Evolutionary conservation across 495 filamentous ascomycete species (phyloP), one percentile per base, ranked within the genome.

Genomic region (Penicillium atrosanguineum): DNA sequence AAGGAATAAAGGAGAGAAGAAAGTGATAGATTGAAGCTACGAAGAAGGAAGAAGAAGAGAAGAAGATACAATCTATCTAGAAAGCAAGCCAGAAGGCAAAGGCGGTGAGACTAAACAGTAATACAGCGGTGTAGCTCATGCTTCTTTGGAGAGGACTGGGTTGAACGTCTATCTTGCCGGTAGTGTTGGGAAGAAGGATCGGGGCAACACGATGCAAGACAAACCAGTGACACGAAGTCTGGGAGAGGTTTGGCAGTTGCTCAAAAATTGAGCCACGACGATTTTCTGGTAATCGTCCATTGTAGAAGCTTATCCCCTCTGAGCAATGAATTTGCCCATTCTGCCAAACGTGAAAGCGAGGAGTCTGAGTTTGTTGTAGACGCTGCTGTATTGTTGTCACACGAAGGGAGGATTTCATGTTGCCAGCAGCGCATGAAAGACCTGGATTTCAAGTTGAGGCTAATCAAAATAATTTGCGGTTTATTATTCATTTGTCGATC

Each of bases 261-360:
- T 51, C 46, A 59, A 59, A 47, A 59, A 59, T 31, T 59, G 51
- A 51, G 51, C 42, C 51, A 59, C 51, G 37, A 59, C 46, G 31
- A 54, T 50, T 15, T 16, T 50, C 38, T 51, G 51, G 47, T 53
- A 50, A 51, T 56, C 53, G 48, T 51, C 53, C 43, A 56, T 51
- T 51, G 46, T 46, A 23, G 50, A 7, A 55, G 52, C 45, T 29
- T 43, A 28, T 9, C 28, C 28, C 11, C 28, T 31, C 31, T 49
- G 45, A 46, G 19, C 48, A 51, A 37, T 18, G 18, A 25, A 3
- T 5, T 44, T 51, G 18, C 34, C 34, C 4, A 26, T 45, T 55
- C 46, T 29, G 31, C 23, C 40, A 31, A 6, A 42, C 44, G 23
- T 48, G 44, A 40, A 54, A 48, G 44, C 28, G 25, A 54, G 18